These are phyloP conservation scores for Syzygium malaccense DNA, from an alignment of 441 rosid species.

Conservation along the genomic window DNA sequence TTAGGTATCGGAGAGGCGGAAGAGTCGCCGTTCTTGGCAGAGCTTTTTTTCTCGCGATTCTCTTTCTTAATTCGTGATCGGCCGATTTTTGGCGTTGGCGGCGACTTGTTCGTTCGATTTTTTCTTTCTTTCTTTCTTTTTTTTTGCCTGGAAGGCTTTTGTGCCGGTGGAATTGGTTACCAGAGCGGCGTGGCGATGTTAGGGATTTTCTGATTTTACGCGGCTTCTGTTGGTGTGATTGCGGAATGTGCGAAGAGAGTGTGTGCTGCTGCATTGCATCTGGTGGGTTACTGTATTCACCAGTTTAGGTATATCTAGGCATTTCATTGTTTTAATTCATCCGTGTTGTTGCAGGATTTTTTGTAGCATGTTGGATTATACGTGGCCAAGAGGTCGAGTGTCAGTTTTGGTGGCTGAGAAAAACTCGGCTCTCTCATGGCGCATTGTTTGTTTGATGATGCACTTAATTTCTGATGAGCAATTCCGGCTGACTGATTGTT, in stretches of 20 bases:
- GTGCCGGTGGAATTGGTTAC: not conserved
- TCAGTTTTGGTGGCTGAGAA: not conserved
- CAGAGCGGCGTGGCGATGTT: not conserved
- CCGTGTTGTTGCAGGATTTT: not conserved
- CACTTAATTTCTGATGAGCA: not conserved
- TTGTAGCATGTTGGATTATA: not conserved
- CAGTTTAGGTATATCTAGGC: not conserved
- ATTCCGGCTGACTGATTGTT: not conserved
- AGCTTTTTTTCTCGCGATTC: not conserved
- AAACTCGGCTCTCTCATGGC: not conserved
- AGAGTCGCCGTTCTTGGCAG: not conserved
- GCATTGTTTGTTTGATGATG: not conserved
- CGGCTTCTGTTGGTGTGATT: not conserved
- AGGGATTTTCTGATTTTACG: not conserved
- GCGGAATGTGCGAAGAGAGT: not conserved
- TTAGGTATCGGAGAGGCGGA: not conserved
- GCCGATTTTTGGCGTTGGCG: not conserved
- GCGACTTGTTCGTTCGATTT: not conserved
- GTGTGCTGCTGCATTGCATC: not conserved
- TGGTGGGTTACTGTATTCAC: not conserved
- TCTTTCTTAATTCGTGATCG: not conserved
- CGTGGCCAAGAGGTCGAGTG: not conserved
- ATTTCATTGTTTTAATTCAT: not conserved
- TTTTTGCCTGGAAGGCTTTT: not conserved
- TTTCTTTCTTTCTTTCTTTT: not conserved